Evolutionary conservation across 305 asterid species (phyloP).

Genomic region (Fraxinus baroniana): DNA sequence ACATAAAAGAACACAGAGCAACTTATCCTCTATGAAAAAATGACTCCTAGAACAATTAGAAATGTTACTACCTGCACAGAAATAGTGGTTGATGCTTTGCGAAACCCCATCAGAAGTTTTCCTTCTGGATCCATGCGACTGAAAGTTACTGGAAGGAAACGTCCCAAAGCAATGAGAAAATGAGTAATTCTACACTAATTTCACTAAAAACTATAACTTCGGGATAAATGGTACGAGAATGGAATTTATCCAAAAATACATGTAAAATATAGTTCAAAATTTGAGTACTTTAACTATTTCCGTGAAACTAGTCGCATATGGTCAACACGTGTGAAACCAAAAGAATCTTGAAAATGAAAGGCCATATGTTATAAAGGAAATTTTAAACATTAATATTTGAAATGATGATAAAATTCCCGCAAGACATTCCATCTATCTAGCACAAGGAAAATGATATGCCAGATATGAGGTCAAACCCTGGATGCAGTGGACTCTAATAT

Average conservation of each 20-base stretch:
- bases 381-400: not conserved
- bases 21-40: not conserved
- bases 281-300: not conserved
- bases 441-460: not conserved
- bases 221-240: not conserved
- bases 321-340: not conserved
- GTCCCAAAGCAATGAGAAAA: slow-evolving; percentile 23
- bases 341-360: not conserved
- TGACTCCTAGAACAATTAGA: not conserved
- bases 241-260: not conserved
- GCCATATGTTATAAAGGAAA: not conserved
- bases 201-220: not conserved
- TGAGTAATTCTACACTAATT: not conserved
- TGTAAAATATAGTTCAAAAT: not conserved
- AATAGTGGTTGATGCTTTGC: slow-evolving; percentile 66
- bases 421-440: not conserved
- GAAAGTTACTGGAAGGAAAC: slow-evolving; percentile 70
- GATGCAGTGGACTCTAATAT: not conserved
- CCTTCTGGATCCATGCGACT: slow-evolving; percentile 98
- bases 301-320: not conserved
- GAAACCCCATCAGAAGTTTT: slow-evolving; percentile 88
- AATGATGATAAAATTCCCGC: not conserved
- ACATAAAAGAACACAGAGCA: not conserved
- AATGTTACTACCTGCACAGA: slow-evolving; percentile 45
- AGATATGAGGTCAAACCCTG: not conserved